Conservation (phyloP, 495 filamentous ascomycete species). For the Alectoria sarmentosa region DNA sequence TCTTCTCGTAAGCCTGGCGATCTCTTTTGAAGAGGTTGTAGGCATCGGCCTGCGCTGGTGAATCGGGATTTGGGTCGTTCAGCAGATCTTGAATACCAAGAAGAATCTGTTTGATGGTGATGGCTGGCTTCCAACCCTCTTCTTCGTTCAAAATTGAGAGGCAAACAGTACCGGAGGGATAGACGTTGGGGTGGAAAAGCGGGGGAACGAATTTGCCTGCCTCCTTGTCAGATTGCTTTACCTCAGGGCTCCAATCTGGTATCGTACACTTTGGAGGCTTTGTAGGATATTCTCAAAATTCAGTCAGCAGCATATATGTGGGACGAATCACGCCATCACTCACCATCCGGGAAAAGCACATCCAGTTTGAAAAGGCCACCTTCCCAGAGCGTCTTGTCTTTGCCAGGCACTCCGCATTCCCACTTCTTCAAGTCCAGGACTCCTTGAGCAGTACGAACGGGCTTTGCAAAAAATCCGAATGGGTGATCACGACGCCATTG, state of each 20-base stretch:
- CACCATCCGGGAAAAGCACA: slow-evolving; percentile 91
- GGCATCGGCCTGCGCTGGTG: slow-evolving; percentile 92
- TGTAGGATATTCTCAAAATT: slow-evolving; percentile 89
- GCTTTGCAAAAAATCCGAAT: slow-evolving; percentile 94
- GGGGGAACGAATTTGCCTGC: slow-evolving; percentile 94
- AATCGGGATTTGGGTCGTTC: slow-evolving; percentile 94
- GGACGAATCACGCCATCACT: slow-evolving; percentile 29
- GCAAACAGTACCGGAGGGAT: slow-evolving; percentile 96
- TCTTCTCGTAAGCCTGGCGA: slow-evolving; percentile 74
- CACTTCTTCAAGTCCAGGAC: slow-evolving; percentile 88
- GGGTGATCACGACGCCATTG: slow-evolving; percentile 96
- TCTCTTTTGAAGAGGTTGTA: slow-evolving; percentile 98
- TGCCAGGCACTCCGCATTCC: slow-evolving; percentile 95
- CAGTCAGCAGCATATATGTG: neutral
- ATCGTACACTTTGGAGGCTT: slow-evolving; percentile 94
- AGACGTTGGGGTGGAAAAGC: slow-evolving; percentile 98
- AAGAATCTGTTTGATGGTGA: slow-evolving; percentile 95
- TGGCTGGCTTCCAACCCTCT: slow-evolving; percentile 96
- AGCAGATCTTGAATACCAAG: slow-evolving; percentile 93
- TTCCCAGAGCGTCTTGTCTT: slow-evolving; percentile 93
- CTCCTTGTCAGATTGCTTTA: slow-evolving; percentile 5
- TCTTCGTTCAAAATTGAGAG: slow-evolving; percentile 98
- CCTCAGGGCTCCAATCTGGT: neutral
- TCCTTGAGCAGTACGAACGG: slow-evolving; percentile 68
- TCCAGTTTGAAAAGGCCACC: slow-evolving; percentile 92